Base-by-base conservation (phyloP, 331 rosid genomes). In the Prunus yedoensis region DNA sequence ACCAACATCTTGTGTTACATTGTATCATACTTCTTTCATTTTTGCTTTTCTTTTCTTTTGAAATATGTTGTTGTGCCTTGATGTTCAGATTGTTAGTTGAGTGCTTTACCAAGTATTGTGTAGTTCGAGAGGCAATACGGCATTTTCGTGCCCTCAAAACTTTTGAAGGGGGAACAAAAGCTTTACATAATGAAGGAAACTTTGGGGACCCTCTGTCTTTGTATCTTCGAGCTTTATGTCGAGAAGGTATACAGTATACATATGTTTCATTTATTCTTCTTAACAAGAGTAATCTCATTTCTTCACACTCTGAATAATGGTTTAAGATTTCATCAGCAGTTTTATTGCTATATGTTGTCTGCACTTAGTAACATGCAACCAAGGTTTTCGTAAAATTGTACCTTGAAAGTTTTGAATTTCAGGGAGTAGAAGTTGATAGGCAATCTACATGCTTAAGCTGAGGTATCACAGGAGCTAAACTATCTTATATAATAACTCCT, bases 61-160 rank as follows among this genome's bases (percentile, higher is more conserved):
- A 25, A 30, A 51, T 30, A 47, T 66, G 16, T 43, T 41, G 23
- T 43, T 58, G 23, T 64, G 8, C 23, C 43, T 81, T 43, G 80
- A 69, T 86, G 76, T 85, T 76, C 85, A 94, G 99, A 85, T 83
- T 94, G 86, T 79, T 94, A 78, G 94, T 94, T 75, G 99, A 91
- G 88, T 94, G 99, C 79, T 94, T 94, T 85, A 90, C 97, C 69
- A 94, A 94, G 89, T 94, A 94, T 66, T 86, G 99, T 83, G 96
- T 90, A 3, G 78, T 90, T 74, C 84, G 87, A 58, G 97, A 94
- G 86, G 96, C 99, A 49, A 94, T 92, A 77, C 88, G 99, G 80
- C 99, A 94, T 86, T 94, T 94, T 53, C 95, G 93, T 77, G 99
- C 97, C 63, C 99, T 94, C 74, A 84, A 43, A 78, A 82, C 81